Evolutionary conservation across 2,329 filamentous ascomycete species (phyloP).

Genomic region (Arachnomyces sp.): DNA sequence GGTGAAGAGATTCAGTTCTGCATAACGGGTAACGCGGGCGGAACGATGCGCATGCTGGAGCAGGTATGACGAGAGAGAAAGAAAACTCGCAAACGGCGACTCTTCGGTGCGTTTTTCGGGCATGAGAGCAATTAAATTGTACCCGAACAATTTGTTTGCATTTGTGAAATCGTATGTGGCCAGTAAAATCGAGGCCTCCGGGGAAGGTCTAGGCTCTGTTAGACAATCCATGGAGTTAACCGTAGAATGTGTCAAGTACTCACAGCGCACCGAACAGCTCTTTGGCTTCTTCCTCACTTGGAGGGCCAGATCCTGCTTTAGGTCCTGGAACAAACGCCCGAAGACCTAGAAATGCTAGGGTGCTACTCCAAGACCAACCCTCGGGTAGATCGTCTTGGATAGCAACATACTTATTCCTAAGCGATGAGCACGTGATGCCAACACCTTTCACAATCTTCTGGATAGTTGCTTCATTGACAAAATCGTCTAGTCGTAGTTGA

Average conservation of each 20-base stretch:
- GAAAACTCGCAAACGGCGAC: constrained; percentile 68
- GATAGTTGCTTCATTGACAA: constrained; percentile 86
- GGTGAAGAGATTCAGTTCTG: constrained; percentile 76
- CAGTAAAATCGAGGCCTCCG: constrained; percentile 71
- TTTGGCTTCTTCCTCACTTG: constrained; percentile 74
- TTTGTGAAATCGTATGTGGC: constrained; percentile 89
- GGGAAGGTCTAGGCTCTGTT: constrained; percentile 56
- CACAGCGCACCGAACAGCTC: constrained; percentile 72
- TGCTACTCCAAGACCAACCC: constrained; percentile 75
- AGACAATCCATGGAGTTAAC: constrained; percentile 16
- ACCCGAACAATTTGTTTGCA: constrained; percentile 91
- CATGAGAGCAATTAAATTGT: constrained; percentile 63
- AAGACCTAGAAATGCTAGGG: constrained; percentile 76
- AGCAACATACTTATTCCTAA: constrained; percentile 71
- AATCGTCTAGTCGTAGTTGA: constrained; percentile 82
- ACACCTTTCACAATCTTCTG: constrained; percentile 71
- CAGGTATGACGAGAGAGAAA: constrained; percentile 87
- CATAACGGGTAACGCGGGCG: constrained; percentile 68
- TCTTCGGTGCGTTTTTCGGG: constrained; percentile 58
- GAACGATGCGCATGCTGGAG: constrained; percentile 89
- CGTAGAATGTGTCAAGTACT: constrained; percentile 29
- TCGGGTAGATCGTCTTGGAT: constrained; percentile 87
- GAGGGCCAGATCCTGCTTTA: constrained; percentile 51
- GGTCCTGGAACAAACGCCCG: constrained; percentile 64
- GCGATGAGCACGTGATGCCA: constrained; percentile 59